Conservation (phyloP, 768 basidiomycete genomes). For the Pilatotrama ljubarskyi region DNA sequence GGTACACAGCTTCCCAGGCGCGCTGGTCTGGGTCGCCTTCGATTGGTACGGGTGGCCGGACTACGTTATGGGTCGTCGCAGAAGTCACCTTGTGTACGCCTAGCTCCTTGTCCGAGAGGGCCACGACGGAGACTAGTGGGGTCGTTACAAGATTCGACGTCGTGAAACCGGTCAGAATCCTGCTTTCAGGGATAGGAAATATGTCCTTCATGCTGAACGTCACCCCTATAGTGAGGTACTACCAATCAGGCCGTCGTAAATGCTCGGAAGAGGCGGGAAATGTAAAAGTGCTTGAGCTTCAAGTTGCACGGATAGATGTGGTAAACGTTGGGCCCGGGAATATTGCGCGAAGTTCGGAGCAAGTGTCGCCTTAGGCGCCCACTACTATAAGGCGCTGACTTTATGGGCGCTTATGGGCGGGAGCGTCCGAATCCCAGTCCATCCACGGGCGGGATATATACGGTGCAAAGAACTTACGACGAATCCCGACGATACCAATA, state of each 20-base stretch:
- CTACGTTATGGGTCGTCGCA: slow-evolving; percentile 35
- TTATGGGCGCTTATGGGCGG: too few species aligned
- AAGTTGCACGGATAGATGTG: too few species aligned
- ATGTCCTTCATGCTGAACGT: not conserved
- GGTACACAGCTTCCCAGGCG: slow-evolving; percentile 67
- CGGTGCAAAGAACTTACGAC: too few species aligned
- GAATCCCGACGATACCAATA: too few species aligned
- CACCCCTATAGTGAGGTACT: not conserved
- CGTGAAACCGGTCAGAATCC: slow-evolving; percentile 41
- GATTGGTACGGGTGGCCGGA: slow-evolving; percentile 29
- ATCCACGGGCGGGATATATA: too few species aligned
- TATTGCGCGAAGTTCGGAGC: too few species aligned
- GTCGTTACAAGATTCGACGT: slow-evolving; percentile 34
- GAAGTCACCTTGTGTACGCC: slow-evolving; percentile 51
- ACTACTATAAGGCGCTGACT: too few species aligned
- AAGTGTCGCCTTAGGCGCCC: too few species aligned
- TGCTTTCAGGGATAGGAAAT: slow-evolving; percentile 12
- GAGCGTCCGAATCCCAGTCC: too few species aligned
- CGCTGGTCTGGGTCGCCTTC: slow-evolving; percentile 9
- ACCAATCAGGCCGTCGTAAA: not conserved
- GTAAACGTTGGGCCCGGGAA: too few species aligned
- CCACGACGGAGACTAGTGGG: slow-evolving; percentile 28
- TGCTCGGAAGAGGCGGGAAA: too few species aligned
- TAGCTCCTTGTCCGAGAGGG: slow-evolving; percentile 44
- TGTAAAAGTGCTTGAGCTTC: too few species aligned